A percentile compares a stretch with the other conserved stretches of the same genome.
Evolutionary conservation across 2,329 filamentous ascomycete species (phyloP).

Genomic region (Penicillium brevicompactum): DNA sequence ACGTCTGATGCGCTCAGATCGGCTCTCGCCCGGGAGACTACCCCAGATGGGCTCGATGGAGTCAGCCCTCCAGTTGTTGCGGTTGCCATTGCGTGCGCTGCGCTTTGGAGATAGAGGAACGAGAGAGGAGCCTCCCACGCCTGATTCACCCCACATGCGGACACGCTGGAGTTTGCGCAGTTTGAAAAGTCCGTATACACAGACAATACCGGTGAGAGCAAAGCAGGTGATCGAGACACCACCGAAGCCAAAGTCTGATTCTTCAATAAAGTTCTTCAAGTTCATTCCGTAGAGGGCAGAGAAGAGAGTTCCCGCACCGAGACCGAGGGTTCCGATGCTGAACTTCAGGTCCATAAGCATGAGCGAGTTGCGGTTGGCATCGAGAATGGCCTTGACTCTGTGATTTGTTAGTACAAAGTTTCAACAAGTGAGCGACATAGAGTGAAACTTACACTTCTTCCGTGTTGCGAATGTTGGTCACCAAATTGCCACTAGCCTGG

Average conservation of each 20-base stretch:
- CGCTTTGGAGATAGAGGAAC: conserved; percentile 30
- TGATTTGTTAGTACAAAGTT: conserved; percentile 17
- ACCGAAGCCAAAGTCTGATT: conserved; percentile 82
- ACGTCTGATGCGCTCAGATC: conserved; percentile 40
- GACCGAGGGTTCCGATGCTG: conserved; percentile 90
- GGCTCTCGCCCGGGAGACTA: conserved; percentile 41
- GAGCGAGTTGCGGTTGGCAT: conserved; percentile 95
- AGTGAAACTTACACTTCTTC: conserved; percentile 80
- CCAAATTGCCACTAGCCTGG: conserved; percentile 88
- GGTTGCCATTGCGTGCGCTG: conserved; percentile 25
- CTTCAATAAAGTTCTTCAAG: conserved; percentile 96
- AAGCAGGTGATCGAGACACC: conserved; percentile 72
- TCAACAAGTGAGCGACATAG: background rate
- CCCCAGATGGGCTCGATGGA: conserved; percentile 45
- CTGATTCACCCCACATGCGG: conserved; percentile 74
- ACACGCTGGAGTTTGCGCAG: conserved; percentile 84
- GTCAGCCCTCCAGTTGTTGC: conserved; percentile 47
- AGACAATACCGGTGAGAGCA: conserved; percentile 73
- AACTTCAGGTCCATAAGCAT: conserved; percentile 98
- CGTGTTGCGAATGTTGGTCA: conserved; percentile 93
- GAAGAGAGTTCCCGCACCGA: conserved; percentile 91
- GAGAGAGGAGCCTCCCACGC: conserved; percentile 36
- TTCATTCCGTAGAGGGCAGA: conserved; percentile 99
- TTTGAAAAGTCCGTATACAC: conserved; percentile 79
- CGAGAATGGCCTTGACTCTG: conserved; percentile 92